A percentile compares a stretch with the other conserved stretches of the same genome.
phyloP scores from a whole-genome alignment of 139 green algal species.

The Coelastrella sp. region DNA sequence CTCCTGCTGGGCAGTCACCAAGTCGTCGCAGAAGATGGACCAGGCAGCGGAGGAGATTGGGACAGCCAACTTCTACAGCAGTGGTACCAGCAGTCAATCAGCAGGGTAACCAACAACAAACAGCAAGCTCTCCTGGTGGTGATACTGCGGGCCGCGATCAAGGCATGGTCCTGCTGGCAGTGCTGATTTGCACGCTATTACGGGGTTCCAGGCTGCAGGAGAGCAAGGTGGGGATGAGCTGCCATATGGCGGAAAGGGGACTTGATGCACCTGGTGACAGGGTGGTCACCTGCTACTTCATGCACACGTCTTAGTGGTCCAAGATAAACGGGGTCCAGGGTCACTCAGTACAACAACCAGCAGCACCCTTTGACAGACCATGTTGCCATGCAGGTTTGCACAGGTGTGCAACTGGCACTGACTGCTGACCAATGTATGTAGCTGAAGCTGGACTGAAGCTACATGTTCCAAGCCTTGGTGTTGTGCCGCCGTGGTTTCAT shows the following conservation, averaged over 20 bases:
- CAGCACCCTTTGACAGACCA: not conserved
- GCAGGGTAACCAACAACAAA: too few species aligned
- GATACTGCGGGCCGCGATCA: slow-evolving; percentile 71
- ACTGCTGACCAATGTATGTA: not conserved
- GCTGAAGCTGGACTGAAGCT: not conserved
- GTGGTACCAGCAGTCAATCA: too few species aligned
- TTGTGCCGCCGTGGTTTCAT: not conserved
- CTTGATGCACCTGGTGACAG: not conserved
- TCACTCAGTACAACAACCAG: not conserved
- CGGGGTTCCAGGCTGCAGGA: slow-evolving; percentile 75
- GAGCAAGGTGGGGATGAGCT: slow-evolving; percentile 54
- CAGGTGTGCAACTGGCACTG: not conserved
- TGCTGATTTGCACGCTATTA: slow-evolving; percentile 88
- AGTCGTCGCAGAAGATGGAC: not conserved
- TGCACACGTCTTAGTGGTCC: not conserved
- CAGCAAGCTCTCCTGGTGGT: not conserved
- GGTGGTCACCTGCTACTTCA: not conserved
- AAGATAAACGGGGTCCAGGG: too few species aligned
- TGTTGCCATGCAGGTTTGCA: not conserved
- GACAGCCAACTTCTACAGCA: not conserved
- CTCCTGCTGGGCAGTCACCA: not conserved
- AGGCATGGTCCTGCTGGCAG: slow-evolving; percentile 79
- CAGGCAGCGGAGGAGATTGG: not conserved
- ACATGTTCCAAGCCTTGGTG: not conserved
- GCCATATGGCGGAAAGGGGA: not conserved